These are phyloP conservation scores for Globisporangium radiosum DNA, from an alignment of 352 stramenopile species.

Conservation along the genomic window DNA sequence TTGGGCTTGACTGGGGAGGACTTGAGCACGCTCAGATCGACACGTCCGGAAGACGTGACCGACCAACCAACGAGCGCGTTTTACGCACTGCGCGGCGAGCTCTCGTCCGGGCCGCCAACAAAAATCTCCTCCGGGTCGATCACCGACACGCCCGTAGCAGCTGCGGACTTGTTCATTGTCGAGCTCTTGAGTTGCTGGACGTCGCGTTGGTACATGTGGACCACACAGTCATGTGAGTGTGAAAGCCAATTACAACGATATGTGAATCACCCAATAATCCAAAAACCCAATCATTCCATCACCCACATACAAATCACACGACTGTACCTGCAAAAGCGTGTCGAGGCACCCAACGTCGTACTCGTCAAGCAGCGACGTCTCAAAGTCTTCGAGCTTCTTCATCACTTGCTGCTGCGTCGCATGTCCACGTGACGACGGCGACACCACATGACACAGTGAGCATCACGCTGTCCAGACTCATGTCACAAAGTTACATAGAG, in stretches of 20 bases:
- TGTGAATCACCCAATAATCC: too few species aligned
- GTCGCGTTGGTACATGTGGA: too few species aligned
- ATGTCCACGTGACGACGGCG: too few species aligned
- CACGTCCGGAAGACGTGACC: too few species aligned
- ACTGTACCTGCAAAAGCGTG: conserved; percentile 60
- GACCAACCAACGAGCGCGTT: neutral
- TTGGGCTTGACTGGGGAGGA: neutral
- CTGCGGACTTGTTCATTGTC: conserved; percentile 29
- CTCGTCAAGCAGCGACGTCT: conserved; percentile 80
- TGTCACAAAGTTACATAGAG: neutral
- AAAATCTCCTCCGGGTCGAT: conserved; percentile 58
- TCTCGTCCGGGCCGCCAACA: conserved; percentile 34
- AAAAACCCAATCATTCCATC: neutral
- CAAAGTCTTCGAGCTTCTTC: conserved; percentile 85
- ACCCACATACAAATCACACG: neutral
- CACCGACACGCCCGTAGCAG: conserved; percentile 21
- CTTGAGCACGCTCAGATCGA: neutral
- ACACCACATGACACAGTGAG: conserved; percentile 6
- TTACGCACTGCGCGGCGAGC: conserved; percentile 30
- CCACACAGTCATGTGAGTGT: too few species aligned
- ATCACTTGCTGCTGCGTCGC: conserved; percentile 68
- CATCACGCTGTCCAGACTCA: neutral
- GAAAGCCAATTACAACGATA: too few species aligned
- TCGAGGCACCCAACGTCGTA: conserved; percentile 83
- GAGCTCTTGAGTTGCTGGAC: conserved; percentile 57